phyloP scores from a whole-genome alignment of 2,329 filamentous ascomycete genomes.

The Pyrenochaeta sp. region DNA sequence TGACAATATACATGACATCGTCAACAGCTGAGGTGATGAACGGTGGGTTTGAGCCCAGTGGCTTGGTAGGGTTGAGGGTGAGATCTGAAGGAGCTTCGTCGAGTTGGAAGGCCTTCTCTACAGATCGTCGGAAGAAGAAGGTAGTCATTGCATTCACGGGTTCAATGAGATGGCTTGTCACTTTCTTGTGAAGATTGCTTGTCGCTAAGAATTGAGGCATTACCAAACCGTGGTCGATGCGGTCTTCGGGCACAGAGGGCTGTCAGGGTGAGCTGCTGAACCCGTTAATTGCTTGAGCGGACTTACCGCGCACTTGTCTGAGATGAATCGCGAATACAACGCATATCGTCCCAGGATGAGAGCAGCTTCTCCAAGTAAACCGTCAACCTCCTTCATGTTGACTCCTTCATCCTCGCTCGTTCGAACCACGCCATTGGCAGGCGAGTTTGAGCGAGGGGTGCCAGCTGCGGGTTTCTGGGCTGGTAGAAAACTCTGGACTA shows the following conservation, averaged over 20 bases:
- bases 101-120: slow-evolving; percentile 96
- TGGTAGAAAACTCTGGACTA: slow-evolving; percentile 91
- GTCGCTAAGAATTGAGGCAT: slow-evolving; percentile 78
- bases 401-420: slow-evolving; percentile 88
- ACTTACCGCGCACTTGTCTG: slow-evolving; percentile 81
- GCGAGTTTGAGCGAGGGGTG: slow-evolving; percentile 76
- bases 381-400: slow-evolving; percentile 96
- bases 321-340: slow-evolving; percentile 87
- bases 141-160: slow-evolving; percentile 93
- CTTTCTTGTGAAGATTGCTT: slow-evolving; percentile 82
- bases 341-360: slow-evolving; percentile 95
- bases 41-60: slow-evolving; percentile 78
- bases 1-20: slow-evolving; percentile 99
- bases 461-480: slow-evolving; percentile 68
- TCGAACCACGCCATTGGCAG: slow-evolving; percentile 66
- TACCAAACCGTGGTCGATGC: slow-evolving; percentile 62
- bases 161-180: slow-evolving; percentile 73
- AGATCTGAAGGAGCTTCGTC: slow-evolving; percentile 86
- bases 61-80: slow-evolving; percentile 74
- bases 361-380: slow-evolving; percentile 83
- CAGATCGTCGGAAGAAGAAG: slow-evolving; percentile 95
- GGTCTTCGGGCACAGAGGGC: slow-evolving; percentile 57
- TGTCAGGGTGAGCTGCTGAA: slow-evolving; percentile 25
- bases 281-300: slow-evolving; percentile 5
- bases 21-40: slow-evolving; percentile 96